These are phyloP conservation scores for Mangifera indica DNA, from an alignment of 345 rosid genomes.

Conservation along the genomic window DNA sequence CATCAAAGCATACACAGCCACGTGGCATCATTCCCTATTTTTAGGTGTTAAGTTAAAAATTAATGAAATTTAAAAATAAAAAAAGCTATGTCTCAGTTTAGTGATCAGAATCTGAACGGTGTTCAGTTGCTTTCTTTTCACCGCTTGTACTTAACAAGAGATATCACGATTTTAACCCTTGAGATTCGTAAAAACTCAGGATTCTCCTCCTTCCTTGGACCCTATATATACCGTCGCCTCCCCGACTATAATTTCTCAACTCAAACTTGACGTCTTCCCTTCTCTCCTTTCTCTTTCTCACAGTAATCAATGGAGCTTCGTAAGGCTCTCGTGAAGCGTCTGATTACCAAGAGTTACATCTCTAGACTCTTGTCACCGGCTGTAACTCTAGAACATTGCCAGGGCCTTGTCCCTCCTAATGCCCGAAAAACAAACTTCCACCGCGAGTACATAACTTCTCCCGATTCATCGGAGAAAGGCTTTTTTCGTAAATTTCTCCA, in stretches of 20 bases:
- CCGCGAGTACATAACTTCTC: constrained; percentile 42
- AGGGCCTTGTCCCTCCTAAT: constrained; percentile 18
- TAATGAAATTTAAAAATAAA: not conserved
- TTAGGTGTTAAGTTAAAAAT: not conserved
- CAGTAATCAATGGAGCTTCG: constrained; percentile 51
- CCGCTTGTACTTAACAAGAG: not conserved
- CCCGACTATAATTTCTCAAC: not conserved
- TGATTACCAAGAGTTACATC: constrained; percentile 16
- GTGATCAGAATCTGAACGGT: not conserved
- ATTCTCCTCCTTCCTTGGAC: constrained; percentile 34
- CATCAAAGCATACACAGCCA: not conserved
- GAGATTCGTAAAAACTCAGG: not conserved
- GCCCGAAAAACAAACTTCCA: constrained; percentile 22
- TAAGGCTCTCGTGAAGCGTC: constrained; percentile 38
- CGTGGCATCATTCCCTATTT: not conserved
- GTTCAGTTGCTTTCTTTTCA: not conserved
- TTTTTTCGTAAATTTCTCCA: constrained; percentile 49
- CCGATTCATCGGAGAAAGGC: constrained; percentile 34
- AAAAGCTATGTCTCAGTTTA: too few relatives aligned
- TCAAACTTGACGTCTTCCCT: not conserved
- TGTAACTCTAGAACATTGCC: constrained; percentile 17
- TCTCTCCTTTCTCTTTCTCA: not conserved
- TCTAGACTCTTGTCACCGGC: constrained; percentile 27
- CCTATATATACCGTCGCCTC: constrained; percentile 31
- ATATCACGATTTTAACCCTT: constrained; percentile 4